Evolutionary conservation across 768 basidiomycete species (phyloP).

Genomic region (Mycena albidolilacea): DNA sequence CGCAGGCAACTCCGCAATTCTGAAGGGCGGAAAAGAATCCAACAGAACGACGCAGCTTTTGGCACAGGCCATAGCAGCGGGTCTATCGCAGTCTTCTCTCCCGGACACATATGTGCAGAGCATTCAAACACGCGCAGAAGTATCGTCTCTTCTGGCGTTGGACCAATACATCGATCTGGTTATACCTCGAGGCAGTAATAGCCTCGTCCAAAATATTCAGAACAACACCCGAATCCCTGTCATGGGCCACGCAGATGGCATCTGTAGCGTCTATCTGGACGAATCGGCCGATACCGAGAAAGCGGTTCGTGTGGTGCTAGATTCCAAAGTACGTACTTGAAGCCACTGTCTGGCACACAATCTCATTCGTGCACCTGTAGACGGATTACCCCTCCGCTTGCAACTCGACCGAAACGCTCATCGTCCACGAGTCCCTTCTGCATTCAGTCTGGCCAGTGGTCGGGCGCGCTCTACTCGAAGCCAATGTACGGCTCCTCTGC

Average conservation of each 20-base stretch:
- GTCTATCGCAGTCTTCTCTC: conserved; percentile 79
- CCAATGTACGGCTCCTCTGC: conserved; percentile 85
- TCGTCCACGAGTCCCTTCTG: conserved; percentile 85
- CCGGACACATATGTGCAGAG: conserved; percentile 90
- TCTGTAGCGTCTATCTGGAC: conserved; percentile 93
- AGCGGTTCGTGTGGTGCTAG: conserved; percentile 85
- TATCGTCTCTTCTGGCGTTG: conserved; percentile 86
- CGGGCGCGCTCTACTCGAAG: conserved; percentile 77
- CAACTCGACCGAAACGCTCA: conserved; percentile 91
- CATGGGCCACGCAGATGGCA: conserved; percentile 98
- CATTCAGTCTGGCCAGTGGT: conserved; percentile 86
- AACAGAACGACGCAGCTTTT: conserved; percentile 83
- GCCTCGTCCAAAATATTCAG: conserved; percentile 90
- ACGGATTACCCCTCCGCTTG: conserved; percentile 96
- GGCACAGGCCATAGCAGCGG: conserved; percentile 83
- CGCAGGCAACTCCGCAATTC: conserved; percentile 94
- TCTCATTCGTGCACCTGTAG: conserved; percentile 57
- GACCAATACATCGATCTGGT: conserved; percentile 97
- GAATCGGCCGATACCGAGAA: conserved; percentile 84
- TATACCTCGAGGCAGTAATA: conserved; percentile 95
- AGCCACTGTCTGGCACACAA: not conserved
- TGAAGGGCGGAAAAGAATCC: conserved; percentile 98
- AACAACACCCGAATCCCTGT: conserved; percentile 94
- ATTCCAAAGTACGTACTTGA: conserved; percentile 82
- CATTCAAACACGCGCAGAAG: conserved; percentile 92